phyloP scores from a whole-genome alignment of 176 grass and related monocot genomes.

The Eleusine coracana region DNA sequence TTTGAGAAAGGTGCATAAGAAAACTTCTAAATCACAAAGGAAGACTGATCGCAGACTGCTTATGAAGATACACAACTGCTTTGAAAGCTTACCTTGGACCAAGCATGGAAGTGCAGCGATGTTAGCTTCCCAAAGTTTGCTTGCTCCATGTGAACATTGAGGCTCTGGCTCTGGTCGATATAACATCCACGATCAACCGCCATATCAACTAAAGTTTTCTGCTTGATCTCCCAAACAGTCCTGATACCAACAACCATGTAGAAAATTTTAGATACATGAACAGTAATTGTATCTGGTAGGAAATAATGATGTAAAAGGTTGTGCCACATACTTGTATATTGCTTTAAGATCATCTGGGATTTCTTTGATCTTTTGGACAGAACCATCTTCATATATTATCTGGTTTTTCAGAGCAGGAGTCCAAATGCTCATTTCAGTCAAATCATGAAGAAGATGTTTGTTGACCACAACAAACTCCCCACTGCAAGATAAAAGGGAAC shows the following conservation, averaged over 20 bases:
- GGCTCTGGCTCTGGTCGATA: slow-evolving; percentile 98
- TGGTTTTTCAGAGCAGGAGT: slow-evolving; percentile 80
- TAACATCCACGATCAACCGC: slow-evolving; percentile 94
- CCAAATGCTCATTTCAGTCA: slow-evolving; percentile 97
- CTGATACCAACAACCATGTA: slow-evolving; percentile 42
- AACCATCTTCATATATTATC: slow-evolving; percentile 95
- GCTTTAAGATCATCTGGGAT: slow-evolving; percentile 88
- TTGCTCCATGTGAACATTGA: slow-evolving; percentile 99
- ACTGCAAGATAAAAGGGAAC: slow-evolving; percentile 41
- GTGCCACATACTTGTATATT: slow-evolving; percentile 81
- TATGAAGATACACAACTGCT: slow-evolving; percentile 4
- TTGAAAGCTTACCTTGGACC: slow-evolving; percentile 75
- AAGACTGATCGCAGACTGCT: background rate
- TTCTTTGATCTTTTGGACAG: slow-evolving; percentile 81
- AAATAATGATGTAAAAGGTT: background rate
- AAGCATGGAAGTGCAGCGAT: slow-evolving; percentile 93
- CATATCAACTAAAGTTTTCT: slow-evolving; percentile 99
- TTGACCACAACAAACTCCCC: slow-evolving; percentile 99
- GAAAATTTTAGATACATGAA: slow-evolving; percentile 9
- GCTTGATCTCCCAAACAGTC: slow-evolving; percentile 99
- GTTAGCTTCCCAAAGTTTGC: slow-evolving; percentile 95
- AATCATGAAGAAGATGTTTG: slow-evolving; percentile 97
- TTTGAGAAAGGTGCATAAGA: background rate
- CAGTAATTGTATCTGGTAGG: background rate
- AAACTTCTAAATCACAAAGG: background rate